Evolutionary conservation across 345 rosid genomes (phyloP).

Genomic region (Conringia planisiliqua): DNA sequence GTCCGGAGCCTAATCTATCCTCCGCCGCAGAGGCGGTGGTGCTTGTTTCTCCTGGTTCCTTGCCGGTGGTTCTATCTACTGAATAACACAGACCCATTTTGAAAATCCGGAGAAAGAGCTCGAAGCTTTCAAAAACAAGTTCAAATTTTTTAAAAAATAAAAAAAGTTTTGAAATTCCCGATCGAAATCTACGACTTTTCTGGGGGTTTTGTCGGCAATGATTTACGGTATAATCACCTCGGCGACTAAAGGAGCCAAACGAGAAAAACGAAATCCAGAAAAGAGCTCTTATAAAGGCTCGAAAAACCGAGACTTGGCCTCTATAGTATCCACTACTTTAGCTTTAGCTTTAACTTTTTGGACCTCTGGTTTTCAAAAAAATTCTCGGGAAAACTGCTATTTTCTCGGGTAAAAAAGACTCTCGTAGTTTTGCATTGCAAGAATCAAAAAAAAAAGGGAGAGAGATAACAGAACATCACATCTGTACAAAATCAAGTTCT

Average conservation of each 20-base stretch:
- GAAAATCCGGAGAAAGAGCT: slow-evolving; percentile 9
- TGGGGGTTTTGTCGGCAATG: slow-evolving; percentile 20
- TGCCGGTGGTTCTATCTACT: slow-evolving; percentile 40
- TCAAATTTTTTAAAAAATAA: neutral
- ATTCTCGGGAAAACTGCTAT: slow-evolving; percentile 30
- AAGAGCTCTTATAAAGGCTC: slow-evolving; percentile 17
- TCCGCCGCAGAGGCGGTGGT: slow-evolving; percentile 23
- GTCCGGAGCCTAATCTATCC: slow-evolving; percentile 31
- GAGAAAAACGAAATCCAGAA: slow-evolving; percentile 22
- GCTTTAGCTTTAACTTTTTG: slow-evolving; percentile 25
- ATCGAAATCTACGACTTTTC: neutral
- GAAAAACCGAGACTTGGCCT: slow-evolving; percentile 18
- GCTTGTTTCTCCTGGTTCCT: slow-evolving; percentile 26
- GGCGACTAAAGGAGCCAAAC: slow-evolving; percentile 2
- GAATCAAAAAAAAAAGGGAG: neutral
- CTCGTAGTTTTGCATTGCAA: slow-evolving; percentile 2
- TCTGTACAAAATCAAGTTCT: neutral
- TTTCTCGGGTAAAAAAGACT: slow-evolving; percentile 27
- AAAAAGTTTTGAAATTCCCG: neutral
- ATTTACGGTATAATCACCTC: neutral
- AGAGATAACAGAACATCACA: slow-evolving; percentile 16
- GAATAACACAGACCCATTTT: slow-evolving; percentile 80
- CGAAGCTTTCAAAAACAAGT: neutral
- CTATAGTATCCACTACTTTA: slow-evolving; percentile 21
- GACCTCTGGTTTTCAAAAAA: slow-evolving; percentile 2